phyloP scores from a whole-genome alignment of 106 monocot species.

The Dendrobium chrysotoxum region DNA sequence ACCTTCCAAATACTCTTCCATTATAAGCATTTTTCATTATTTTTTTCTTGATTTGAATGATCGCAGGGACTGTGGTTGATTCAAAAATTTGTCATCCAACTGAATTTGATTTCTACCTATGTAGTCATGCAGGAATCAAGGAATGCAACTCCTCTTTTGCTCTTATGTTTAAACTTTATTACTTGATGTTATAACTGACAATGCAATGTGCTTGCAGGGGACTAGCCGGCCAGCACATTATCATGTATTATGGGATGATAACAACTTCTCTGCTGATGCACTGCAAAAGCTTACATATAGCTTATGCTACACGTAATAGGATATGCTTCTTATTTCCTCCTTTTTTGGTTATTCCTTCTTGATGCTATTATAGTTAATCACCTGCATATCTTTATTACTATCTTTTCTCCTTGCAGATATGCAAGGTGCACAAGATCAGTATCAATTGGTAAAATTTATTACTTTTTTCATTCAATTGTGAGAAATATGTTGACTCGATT shows the following conservation, averaged over 20 bases:
- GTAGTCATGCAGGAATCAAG: slow-evolving; percentile 68
- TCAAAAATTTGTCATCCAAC: slow-evolving; percentile 59
- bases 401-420: slow-evolving; percentile 39
- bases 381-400: neutral
- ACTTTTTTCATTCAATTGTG: neutral
- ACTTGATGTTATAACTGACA: neutral
- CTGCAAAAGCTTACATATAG: slow-evolving; percentile 13
- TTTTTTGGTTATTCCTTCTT: neutral
- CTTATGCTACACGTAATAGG: slow-evolving; percentile 14
- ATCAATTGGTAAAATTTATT: slow-evolving; percentile 54
- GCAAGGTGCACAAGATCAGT: slow-evolving; percentile 84
- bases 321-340: neutral
- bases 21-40: neutral
- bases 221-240: slow-evolving; percentile 10
- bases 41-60: neutral
- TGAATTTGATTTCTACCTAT: slow-evolving; percentile 65
- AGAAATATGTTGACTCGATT: neutral
- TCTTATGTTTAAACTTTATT: neutral
- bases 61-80: slow-evolving; percentile 61
- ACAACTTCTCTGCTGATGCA: slow-evolving; percentile 7
- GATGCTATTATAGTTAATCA: neutral
- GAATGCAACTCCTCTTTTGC: slow-evolving; percentile 10
- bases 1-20: neutral
- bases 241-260: slow-evolving; percentile 14
- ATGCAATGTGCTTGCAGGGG: neutral